A percentile compares a stretch with the other conserved stretches of the same genome.
Conservation (phyloP, 768 basidiomycete species). For the Lyophyllum semitale region DNA sequence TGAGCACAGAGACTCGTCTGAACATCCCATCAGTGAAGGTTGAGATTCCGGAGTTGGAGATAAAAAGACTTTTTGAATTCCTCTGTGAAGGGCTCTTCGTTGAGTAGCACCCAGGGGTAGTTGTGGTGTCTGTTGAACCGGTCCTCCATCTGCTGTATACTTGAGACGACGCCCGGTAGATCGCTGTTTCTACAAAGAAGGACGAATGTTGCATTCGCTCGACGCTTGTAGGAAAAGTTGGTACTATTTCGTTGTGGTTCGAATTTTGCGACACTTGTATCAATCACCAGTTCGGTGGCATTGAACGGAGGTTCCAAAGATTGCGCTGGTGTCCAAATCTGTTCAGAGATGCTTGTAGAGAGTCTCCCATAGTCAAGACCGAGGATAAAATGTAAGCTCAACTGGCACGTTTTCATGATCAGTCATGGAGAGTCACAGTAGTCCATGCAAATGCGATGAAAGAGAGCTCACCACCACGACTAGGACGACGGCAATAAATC, state of each 20-base stretch:
- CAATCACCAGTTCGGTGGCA: background rate
- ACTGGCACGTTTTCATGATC: slow-evolving; percentile 42
- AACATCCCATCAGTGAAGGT: background rate
- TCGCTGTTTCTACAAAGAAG: slow-evolving; percentile 64
- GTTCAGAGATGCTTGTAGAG: slow-evolving; percentile 38
- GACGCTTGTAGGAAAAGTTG: slow-evolving; percentile 13
- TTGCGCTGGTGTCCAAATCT: slow-evolving; percentile 7
- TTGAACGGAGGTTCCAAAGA: slow-evolving; percentile 12
- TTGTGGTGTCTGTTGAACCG: slow-evolving; percentile 76
- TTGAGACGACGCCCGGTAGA: slow-evolving; percentile 50
- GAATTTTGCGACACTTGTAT: background rate
- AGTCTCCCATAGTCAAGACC: slow-evolving; percentile 50
- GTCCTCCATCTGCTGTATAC: slow-evolving; percentile 74
- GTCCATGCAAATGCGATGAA: background rate
- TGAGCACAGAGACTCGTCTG: slow-evolving; percentile 56
- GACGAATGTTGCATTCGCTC: slow-evolving; percentile 40
- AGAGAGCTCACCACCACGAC: slow-evolving; percentile 43
- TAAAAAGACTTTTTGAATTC: slow-evolving; percentile 63
- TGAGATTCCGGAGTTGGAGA: background rate
- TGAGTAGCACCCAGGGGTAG: slow-evolving; percentile 86
- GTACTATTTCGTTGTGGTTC: slow-evolving; percentile 1
- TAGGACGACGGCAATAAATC: slow-evolving; percentile 53
- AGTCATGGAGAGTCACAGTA: background rate
- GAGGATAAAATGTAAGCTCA: slow-evolving; percentile 58
- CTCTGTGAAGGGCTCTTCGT: slow-evolving; percentile 76